Conservation (phyloP, 2,329 filamentous ascomycete species). For the Lachnellula arida region DNA sequence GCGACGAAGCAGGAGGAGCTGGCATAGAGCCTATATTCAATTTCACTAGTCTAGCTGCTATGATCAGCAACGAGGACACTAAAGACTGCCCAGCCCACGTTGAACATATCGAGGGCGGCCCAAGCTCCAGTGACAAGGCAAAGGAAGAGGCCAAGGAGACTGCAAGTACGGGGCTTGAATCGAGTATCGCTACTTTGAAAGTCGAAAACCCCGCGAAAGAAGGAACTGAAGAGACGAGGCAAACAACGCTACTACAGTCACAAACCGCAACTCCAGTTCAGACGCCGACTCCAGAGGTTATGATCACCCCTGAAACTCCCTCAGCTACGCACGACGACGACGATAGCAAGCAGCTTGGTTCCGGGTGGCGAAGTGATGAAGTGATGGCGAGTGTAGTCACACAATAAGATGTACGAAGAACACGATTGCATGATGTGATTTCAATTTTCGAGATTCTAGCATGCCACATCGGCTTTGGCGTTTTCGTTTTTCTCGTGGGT, state of each 20-base stretch:
- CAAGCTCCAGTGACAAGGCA: slow-evolving; percentile 11
- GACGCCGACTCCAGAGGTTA: slow-evolving; percentile 19
- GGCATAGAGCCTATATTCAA: slow-evolving; percentile 81
- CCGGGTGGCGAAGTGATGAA: slow-evolving; percentile 13
- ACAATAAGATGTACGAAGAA: slow-evolving; percentile 11
- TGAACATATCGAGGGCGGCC: slow-evolving; percentile 21
- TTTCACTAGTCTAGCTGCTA: slow-evolving; percentile 79
- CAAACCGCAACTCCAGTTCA: slow-evolving; percentile 11
- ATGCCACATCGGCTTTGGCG: slow-evolving; percentile 16
- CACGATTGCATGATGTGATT: slow-evolving; percentile 9
- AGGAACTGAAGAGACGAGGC: neutral
- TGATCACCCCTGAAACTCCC: slow-evolving; percentile 28
- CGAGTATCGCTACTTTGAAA: slow-evolving; percentile 28
- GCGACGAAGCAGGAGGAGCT: slow-evolving; percentile 44
- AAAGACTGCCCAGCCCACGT: slow-evolving; percentile 24
- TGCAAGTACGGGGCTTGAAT: slow-evolving; percentile 13
- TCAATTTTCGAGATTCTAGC: slow-evolving; percentile 15
- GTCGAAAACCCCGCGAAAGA: slow-evolving; percentile 5
- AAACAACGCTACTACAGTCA: slow-evolving; percentile 13
- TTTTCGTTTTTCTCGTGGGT: neutral
- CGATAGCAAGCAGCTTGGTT: slow-evolving; percentile 27
- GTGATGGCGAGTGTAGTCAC: slow-evolving; percentile 15
- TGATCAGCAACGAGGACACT: slow-evolving; percentile 62
- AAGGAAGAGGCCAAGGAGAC: slow-evolving; percentile 7
- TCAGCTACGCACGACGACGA: slow-evolving; percentile 13